Evolutionary conservation across 2,329 filamentous ascomycete species (phyloP), one percentile per base, ranked within the genome.

Genomic region (Colletotrichum eleusines): DNA sequence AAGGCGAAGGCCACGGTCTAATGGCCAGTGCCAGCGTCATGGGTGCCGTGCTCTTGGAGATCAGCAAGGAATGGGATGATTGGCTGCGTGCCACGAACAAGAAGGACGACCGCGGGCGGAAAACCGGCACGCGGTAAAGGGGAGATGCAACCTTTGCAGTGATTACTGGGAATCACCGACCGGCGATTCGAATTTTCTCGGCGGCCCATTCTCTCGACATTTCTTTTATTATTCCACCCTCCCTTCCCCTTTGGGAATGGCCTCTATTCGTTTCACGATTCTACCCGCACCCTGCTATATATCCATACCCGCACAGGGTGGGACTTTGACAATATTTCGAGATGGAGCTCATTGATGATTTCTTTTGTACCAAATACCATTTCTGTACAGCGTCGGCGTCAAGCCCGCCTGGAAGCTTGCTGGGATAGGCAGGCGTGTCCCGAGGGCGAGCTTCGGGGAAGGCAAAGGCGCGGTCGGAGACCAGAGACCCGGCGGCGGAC

Each of bases 21-120:
- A 99, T 99, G 96, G 96, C 96, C 0, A 97, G 92, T 74, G 95
- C 96, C 0, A 85, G 86, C 18, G 95, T 98, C 54, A 99, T 99
- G 96, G 93, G 94, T 53, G 90, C 91, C 26, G 92, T 98, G n/a
- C 84, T 99, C 44, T 95, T 94, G 81, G 96, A 99, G 82, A 97
- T 99, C 77, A 92, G 93, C 63, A 91, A 91, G 74, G 96, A 98
- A 80, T 98, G 95, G 95, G 92, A 95, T 74, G 93, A 95, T 76
- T 95, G 93, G 93, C 90, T 89, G 77, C 87, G 88, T 54, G 87
- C 88, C 0, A 90, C 88, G 2, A 62, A 26, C 51, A 68, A 69
- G 60, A 73, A 53, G 33, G 69, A 73, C 14, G 73, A 73, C 40
- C 65, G 71, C 26, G 63, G 73, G 14, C 73, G 73, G 14, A 61